Conservation (phyloP, 352 stramenopile species). For the Salisapilia sapeloensis region DNA sequence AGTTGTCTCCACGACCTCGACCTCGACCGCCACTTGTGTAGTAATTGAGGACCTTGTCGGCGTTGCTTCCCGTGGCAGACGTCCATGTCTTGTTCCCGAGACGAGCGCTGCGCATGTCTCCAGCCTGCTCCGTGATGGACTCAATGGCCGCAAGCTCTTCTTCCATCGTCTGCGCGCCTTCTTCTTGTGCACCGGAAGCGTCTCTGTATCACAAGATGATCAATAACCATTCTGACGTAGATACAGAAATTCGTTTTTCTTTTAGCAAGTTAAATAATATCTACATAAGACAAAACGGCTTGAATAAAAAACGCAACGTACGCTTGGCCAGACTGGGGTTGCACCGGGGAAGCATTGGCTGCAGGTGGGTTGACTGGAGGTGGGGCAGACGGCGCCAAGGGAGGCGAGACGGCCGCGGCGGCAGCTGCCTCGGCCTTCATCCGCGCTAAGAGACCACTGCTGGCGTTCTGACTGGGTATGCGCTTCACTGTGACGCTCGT, state of each 20-base stretch:
- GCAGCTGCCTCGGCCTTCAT: conserved; percentile 74
- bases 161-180: conserved; percentile 65
- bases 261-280: no score
- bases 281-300: no score
- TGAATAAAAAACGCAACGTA: no score
- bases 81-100: conserved; percentile 80
- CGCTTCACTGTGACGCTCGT: conserved; percentile 86
- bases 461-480: conserved; percentile 65
- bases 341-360: no score
- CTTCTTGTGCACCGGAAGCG: no score
- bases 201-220: no score
- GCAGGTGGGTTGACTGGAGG: no score
- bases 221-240: no score
- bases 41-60: conserved; percentile 66
- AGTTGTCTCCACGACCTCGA: conserved; percentile 13
- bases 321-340: no score
- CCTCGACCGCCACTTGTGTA: conserved; percentile 22
- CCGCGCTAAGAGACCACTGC: conserved; percentile 54
- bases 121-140: conserved; percentile 71
- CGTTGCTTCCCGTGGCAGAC: conserved; percentile 49
- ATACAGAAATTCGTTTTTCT: no score
- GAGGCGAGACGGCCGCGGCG: conserved; percentile 21
- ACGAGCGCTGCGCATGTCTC: conserved; percentile 56
- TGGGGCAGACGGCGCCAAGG: conserved; percentile 17
- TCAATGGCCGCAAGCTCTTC: conserved; percentile 68